Evolutionary conservation across 495 filamentous ascomycete genomes (phyloP).

Genomic region (Penicillium coffeae): DNA sequence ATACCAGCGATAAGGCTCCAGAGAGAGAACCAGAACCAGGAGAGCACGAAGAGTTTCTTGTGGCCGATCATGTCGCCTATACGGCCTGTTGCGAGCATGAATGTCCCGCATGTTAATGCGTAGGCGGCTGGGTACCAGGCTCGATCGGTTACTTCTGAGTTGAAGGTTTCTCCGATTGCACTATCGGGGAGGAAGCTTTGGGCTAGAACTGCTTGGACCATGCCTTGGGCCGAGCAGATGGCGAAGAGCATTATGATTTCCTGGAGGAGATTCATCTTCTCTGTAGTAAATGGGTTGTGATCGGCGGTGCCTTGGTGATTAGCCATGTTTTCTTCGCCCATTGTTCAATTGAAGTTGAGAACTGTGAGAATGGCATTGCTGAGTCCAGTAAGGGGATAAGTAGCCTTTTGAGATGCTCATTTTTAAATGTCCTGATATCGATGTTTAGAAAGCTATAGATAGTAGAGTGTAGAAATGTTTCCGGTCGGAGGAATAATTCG

Average conservation of each 20-base stretch:
- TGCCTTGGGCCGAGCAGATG: constrained; percentile 45
- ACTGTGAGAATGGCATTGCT: too few relatives aligned
- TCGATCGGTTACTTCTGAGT: constrained; percentile 24
- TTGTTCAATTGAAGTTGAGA: too few relatives aligned
- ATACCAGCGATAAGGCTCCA: constrained; percentile 60
- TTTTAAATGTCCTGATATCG: too few relatives aligned
- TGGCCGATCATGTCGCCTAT: constrained; percentile 64
- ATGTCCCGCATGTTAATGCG: constrained; percentile 57
- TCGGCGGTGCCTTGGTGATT: too few relatives aligned
- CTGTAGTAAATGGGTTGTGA: too few relatives aligned
- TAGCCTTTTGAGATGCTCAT: too few relatives aligned
- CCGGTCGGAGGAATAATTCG: too few relatives aligned
- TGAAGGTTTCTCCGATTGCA: constrained; percentile 46
- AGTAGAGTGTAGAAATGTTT: too few relatives aligned
- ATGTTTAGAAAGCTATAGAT: too few relatives aligned
- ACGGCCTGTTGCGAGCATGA: constrained; percentile 60
- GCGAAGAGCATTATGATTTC: constrained; percentile 42
- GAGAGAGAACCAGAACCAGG: constrained; percentile 58
- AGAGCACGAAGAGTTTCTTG: constrained; percentile 55
- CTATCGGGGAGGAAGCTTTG: constrained; percentile 37
- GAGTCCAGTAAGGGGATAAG: too few relatives aligned
- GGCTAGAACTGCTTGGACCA: constrained; percentile 38
- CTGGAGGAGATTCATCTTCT: too few relatives aligned
- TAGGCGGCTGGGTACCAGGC: constrained; percentile 50
- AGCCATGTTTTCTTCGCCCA: too few relatives aligned